A percentile compares a stretch with the other conserved stretches of the same genome.
Conservation (phyloP, 1,139 yeast species). For the Oligophagozyma castellii region DNA sequence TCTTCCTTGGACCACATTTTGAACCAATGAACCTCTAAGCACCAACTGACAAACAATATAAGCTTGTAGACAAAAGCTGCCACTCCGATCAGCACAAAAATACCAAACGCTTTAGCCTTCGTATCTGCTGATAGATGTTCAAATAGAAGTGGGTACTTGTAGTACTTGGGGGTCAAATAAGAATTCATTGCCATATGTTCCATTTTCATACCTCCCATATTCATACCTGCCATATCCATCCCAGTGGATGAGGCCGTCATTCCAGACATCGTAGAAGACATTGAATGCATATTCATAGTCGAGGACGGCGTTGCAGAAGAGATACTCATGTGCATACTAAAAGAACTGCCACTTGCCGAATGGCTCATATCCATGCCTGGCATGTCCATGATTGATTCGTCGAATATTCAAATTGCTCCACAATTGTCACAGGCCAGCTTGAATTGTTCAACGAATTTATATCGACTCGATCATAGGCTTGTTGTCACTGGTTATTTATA, state of each 20-base stretch:
- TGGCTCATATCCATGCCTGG: conserved; percentile 8
- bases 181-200: conserved; percentile 37
- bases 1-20: conserved; percentile 22
- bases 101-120: conserved; percentile 57
- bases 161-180: conserved; percentile 38
- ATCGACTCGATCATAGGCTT: too few relatives aligned
- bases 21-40: conserved; percentile 55
- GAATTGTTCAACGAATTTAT: too few relatives aligned
- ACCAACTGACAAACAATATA: conserved; percentile 41
- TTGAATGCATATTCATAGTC: conserved; percentile 3
- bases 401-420: too few relatives aligned
- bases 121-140: conserved; percentile 35
- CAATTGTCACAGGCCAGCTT: too few relatives aligned
- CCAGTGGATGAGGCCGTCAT: conserved; percentile 10
- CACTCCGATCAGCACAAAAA: conserved; percentile 45
- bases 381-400: conserved; percentile 10
- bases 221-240: conserved; percentile 9
- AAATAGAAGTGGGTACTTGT: conserved; percentile 49
- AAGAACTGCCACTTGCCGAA: conserved; percentile 2
- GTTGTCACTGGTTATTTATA: too few relatives aligned
- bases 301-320: conserved; percentile 1
- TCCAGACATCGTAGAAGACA: conserved; percentile 4
- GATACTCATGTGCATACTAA: conserved; percentile 2
- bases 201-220: conserved; percentile 9
- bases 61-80: conserved; percentile 47